These are phyloP conservation scores for Tubosaeta sp. DNA, from an alignment of 768 basidiomycete genomes.

Conservation along the genomic window DNA sequence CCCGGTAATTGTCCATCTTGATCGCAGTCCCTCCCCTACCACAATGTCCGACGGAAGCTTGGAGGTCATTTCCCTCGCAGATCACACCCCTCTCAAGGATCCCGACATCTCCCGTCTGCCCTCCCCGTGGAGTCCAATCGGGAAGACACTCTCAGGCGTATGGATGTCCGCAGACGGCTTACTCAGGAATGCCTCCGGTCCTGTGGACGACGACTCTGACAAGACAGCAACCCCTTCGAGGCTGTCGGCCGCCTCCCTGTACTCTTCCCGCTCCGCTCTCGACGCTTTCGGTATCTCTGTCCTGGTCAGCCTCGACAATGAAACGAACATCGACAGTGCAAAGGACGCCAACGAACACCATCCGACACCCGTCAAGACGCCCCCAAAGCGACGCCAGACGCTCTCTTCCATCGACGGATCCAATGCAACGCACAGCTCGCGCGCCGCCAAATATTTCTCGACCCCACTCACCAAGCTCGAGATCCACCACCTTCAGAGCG, in stretches of 20 bases:
- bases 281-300: conserved; percentile 18
- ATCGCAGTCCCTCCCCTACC: conserved; percentile 23
- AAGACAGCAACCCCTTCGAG: conserved; percentile 1
- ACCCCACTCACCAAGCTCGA: conserved; percentile 15
- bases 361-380: conserved; percentile 2
- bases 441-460: conserved; percentile 11
- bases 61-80: conserved; percentile 20
- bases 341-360: not conserved
- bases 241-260: conserved; percentile 5
- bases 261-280: conserved; percentile 14
- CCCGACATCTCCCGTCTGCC: conserved; percentile 15
- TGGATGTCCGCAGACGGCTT: conserved; percentile 25
- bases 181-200: conserved; percentile 16
- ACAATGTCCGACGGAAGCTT: conserved; percentile 22
- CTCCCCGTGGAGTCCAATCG: conserved; percentile 30
- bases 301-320: conserved; percentile 9
- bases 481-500: conserved; percentile 9
- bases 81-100: not conserved
- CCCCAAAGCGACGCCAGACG: conserved; percentile 14
- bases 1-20: conserved; percentile 14
- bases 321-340: not conserved
- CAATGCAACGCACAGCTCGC: not conserved
- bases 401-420: conserved; percentile 3
- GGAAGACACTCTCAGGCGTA: conserved; percentile 7
- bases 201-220: not conserved